Conservation (phyloP, 371 early-diverging fungal genomes). For the Syncephalastrum racemosum region DNA sequence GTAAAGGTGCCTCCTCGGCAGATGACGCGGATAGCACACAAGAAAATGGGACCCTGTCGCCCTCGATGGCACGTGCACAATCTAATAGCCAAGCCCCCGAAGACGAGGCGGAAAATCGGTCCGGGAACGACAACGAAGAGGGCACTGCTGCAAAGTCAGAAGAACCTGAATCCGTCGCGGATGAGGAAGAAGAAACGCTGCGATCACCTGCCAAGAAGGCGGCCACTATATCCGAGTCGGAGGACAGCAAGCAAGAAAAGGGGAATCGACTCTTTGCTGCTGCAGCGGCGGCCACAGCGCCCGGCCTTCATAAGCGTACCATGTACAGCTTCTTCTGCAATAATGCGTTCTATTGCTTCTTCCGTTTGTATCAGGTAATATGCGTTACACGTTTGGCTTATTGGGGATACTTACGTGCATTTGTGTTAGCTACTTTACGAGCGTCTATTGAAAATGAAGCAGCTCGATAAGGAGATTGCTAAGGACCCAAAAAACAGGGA, state of each 20-base stretch:
- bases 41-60: constrained; percentile 8
- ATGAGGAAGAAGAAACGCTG: constrained; percentile 14
- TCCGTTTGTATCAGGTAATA: constrained; percentile 81
- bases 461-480: constrained; percentile 61
- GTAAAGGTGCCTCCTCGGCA: constrained; percentile 8
- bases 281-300: constrained; percentile 53
- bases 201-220: constrained; percentile 18
- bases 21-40: constrained; percentile 11
- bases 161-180: constrained; percentile 16
- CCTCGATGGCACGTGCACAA: constrained; percentile 15
- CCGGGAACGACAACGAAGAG: constrained; percentile 16
- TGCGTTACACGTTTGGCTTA: neutral
- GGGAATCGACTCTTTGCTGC: constrained; percentile 40
- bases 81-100: constrained; percentile 14
- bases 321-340: constrained; percentile 72
- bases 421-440: constrained; percentile 71
- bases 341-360: constrained; percentile 81
- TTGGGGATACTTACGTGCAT: neutral
- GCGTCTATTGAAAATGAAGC: constrained; percentile 78
- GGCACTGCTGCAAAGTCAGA: constrained; percentile 16
- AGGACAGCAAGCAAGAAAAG: constrained; percentile 5
- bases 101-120: constrained; percentile 3
- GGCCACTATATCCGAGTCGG: constrained; percentile 15
- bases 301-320: constrained; percentile 33
- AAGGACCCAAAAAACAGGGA: constrained; percentile 51